phyloP scores from a whole-genome alignment of 148 eudicot genomes.

The Camellia granthamiana region DNA sequence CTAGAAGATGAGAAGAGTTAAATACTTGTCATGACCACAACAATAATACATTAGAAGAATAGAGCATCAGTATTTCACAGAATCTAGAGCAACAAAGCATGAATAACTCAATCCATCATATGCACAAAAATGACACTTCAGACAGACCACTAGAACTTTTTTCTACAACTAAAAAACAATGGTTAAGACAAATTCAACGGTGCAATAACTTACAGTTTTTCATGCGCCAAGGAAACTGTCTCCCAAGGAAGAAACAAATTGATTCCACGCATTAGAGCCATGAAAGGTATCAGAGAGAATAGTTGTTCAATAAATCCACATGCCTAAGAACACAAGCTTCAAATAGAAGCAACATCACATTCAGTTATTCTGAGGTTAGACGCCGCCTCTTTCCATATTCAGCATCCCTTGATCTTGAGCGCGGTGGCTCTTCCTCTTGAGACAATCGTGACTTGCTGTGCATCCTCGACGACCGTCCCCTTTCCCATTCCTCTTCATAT shows the following conservation, averaged over 20 bases:
- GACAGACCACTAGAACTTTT: background rate
- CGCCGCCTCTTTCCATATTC: constrained; percentile 78
- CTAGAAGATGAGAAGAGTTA: no score
- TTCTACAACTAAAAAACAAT: background rate
- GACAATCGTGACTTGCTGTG: constrained; percentile 52
- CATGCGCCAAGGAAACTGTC: constrained; percentile 7
- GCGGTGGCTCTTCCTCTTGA: constrained; percentile 49
- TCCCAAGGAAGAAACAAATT: constrained; percentile 13
- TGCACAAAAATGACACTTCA: background rate
- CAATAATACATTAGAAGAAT: background rate
- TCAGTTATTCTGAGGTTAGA: constrained; percentile 47
- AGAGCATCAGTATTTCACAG: background rate
- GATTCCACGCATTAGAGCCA: background rate
- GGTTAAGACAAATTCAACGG: background rate
- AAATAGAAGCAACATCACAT: background rate
- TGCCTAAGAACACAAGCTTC: constrained; percentile 7
- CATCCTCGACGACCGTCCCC: constrained; percentile 78
- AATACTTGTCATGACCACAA: background rate
- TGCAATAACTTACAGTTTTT: constrained; percentile 7
- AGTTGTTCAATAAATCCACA: background rate
- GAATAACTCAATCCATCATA: background rate
- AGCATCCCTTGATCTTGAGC: constrained; percentile 67
- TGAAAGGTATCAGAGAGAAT: background rate
- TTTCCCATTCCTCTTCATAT: constrained; percentile 69
- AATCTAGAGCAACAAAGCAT: background rate